Evolutionary conservation across 495 filamentous ascomycete genomes (phyloP), one percentile per base, ranked within the genome.

Genomic region (Tuber melanosporum): DNA sequence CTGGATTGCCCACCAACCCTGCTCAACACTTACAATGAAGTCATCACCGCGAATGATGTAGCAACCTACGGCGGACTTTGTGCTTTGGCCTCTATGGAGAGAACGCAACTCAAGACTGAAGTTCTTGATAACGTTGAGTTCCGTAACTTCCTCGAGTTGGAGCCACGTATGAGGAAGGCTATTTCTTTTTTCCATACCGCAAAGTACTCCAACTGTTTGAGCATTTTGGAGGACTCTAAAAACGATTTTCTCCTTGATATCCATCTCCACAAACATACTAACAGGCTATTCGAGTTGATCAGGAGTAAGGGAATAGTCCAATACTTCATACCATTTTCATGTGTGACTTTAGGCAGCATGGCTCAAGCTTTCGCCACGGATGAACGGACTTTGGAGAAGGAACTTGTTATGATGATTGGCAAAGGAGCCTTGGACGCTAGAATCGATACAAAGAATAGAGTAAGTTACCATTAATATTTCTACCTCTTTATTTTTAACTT

Each of bases 151-250:
- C 89, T 99, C 4, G 95, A 99, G 83, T 88, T 95, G 2, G 95
- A 98, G 83, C 94, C 96, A 1, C 94, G 98, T 80, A 92, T 99
- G 77, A 92, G 96, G 72, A 92, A 93, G 32, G 96, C 95, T 41
- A 92, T 99, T 74, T 87, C 89, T 2, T 91, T 92, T 86, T 98
- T 98, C 84, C 91, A 93, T 79, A 92, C 90, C 74, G 92, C 92
- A 57, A 91, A 97, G 79, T 99, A 97, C 85, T 90, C 92, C 3
- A 87, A 89, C 8, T 97, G 94, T 78, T 87, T 99, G 42, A 87
- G 89, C 71, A 93, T 94, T 47, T 88, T 99, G 19, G 92, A 96
- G 75, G 88, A 88, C 43, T 94, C 95, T 84, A 90, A 89, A 72
- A 85, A 89, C 14, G 96, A 99, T 84, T 98, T 95, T 82, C 86